Conservation (phyloP, 257 asterid genomes). For the Solanum pimpinellifolium region DNA sequence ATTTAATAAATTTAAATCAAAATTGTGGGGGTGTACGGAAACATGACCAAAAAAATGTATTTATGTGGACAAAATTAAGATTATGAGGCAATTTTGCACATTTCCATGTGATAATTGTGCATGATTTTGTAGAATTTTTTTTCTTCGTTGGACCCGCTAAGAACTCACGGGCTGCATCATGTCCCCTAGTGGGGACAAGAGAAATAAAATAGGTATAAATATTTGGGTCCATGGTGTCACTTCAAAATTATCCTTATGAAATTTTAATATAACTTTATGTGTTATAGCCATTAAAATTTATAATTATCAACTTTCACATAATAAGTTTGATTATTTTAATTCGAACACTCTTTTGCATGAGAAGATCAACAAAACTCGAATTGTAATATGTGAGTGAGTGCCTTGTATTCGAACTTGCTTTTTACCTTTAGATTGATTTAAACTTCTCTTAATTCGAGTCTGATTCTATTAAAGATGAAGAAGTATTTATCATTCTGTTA, state of each 20-base stretch:
- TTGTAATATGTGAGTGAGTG: neutral
- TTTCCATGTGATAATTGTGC: neutral
- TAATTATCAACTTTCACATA: too few species aligned
- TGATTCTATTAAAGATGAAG: too few species aligned
- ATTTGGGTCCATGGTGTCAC: neutral
- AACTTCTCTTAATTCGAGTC: neutral
- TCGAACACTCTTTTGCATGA: accelerated
- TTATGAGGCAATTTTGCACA: neutral
- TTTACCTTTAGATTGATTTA: neutral
- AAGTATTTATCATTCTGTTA: neutral
- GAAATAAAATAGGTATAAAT: neutral
- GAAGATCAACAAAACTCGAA: neutral
- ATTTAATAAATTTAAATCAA: too few species aligned
- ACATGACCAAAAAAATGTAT: neutral
- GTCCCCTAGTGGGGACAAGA: neutral
- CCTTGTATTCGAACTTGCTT: neutral
- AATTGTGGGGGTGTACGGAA: neutral
- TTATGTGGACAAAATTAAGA: neutral
- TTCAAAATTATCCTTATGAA: neutral
- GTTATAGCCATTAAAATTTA: neutral
- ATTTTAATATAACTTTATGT: too few species aligned
- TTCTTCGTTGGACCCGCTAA: neutral
- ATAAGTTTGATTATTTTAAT: too few species aligned
- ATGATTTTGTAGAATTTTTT: neutral
- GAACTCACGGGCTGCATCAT: neutral